phyloP scores from a whole-genome alignment of 116 monocot species.

The Phalaenopsis hybrid region DNA sequence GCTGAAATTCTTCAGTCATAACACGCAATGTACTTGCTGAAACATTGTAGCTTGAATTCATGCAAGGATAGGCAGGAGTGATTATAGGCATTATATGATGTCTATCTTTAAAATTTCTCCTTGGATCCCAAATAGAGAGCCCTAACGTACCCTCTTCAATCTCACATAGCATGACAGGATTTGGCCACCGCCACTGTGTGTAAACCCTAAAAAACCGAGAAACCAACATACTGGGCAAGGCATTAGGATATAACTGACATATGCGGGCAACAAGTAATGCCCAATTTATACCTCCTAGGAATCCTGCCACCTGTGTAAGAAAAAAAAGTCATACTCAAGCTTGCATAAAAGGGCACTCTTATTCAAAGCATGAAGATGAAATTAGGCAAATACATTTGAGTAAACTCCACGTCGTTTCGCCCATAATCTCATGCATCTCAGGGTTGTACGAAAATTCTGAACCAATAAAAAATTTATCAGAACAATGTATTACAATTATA shows the following conservation, averaged over 20 bases:
- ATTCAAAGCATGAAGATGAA: background rate
- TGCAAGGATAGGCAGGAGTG: constrained; percentile 94
- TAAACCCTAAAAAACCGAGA: constrained; percentile 92
- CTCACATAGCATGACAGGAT: constrained; percentile 95
- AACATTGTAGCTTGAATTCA: constrained; percentile 99
- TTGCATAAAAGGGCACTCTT: background rate
- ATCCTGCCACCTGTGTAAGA: constrained; percentile 71
- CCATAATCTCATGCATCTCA: constrained; percentile 95
- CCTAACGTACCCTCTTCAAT: constrained; percentile 84
- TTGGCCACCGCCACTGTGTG: constrained; percentile 98
- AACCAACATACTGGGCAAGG: constrained; percentile 79
- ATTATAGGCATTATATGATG: constrained; percentile 93
- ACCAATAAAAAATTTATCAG: constrained; percentile 11
- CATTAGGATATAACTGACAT: constrained; percentile 94
- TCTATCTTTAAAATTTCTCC: constrained; percentile 78
- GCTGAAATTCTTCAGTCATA: constrained; percentile 85
- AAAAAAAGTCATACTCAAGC: constrained; percentile 5
- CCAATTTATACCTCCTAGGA: constrained; percentile 99
- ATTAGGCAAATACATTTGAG: constrained; percentile 70
- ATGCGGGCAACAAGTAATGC: constrained; percentile 96
- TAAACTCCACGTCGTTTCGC: constrained; percentile 92
- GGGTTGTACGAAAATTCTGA: constrained; percentile 85
- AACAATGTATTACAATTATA: background rate
- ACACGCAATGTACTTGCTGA: constrained; percentile 80
- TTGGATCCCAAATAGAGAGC: constrained; percentile 87